A percentile compares a stretch with the other conserved stretches of the same genome.
Evolutionary conservation across 163 green algal species (phyloP).

Genomic region (Scenedesmus sp.): DNA sequence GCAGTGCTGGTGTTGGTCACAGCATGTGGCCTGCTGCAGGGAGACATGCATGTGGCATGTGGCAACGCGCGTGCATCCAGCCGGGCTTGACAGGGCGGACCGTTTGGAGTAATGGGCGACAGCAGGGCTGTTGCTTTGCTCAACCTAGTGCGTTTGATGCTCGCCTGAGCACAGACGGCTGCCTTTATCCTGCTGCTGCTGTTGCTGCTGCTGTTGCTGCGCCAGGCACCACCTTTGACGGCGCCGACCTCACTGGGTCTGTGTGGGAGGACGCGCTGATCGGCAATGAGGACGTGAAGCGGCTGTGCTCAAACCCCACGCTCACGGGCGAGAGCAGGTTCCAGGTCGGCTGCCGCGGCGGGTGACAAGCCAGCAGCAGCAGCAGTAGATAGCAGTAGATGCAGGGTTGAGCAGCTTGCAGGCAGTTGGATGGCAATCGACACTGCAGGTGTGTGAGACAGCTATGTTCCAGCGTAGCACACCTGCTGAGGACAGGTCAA

Average conservation of each 20-base stretch:
- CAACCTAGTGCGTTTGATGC: too few species aligned
- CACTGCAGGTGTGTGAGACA: too few species aligned
- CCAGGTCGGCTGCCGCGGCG: slow-evolving; percentile 59
- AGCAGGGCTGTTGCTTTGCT: not conserved
- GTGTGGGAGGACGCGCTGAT: slow-evolving; percentile 73
- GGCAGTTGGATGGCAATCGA: not conserved
- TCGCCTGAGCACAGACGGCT: too few species aligned
- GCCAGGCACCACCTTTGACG: slow-evolving; percentile 57
- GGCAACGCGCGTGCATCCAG: not conserved
- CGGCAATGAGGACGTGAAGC: slow-evolving; percentile 70
- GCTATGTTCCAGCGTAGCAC: too few species aligned
- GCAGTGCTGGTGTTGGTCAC: not conserved
- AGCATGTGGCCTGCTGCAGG: not conserved
- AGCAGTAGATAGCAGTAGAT: not conserved
- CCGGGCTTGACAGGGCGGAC: too few species aligned
- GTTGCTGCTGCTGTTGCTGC: slow-evolving; percentile 57
- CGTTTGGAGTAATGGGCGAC: too few species aligned
- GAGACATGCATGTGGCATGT: not conserved
- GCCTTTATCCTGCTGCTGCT: not conserved
- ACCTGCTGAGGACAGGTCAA: too few species aligned
- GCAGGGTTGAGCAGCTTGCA: not conserved
- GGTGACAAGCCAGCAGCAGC: not conserved
- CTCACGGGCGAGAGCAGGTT: slow-evolving; percentile 65
- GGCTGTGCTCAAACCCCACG: slow-evolving; percentile 70
- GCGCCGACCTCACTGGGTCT: slow-evolving; percentile 61